Evolutionary conservation across 805 yeast genomes (phyloP), one percentile per base, ranked within the genome.

Genomic region (Clavispora santaluciae): DNA sequence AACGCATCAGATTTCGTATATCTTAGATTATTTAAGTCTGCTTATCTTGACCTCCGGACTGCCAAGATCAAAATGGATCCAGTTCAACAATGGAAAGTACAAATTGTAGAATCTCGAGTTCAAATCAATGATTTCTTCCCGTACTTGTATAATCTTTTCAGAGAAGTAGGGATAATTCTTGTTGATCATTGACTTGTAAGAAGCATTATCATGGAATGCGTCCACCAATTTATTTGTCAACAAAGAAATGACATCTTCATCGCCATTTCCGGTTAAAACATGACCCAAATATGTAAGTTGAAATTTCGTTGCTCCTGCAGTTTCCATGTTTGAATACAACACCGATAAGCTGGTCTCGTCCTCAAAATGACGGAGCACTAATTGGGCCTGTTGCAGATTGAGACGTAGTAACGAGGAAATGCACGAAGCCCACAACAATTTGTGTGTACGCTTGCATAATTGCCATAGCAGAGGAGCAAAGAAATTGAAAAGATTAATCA

Each of bases 61-160:
- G 11, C 59, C 60, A 18, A 59, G 36, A 41, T 60, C 65, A 28
- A 34, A 33, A 43, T 56, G 51, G 6, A 61, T 56, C 66, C 65
- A 61, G 49, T 60, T 50, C 7, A 60, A 38, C 11, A 58, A 39
- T 11, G 63, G 64, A 16, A 46, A 36, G 42, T 60, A 60, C 9
- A 59, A 38, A 13, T 45, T 39, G 44, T 57, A 59, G 10, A 57
- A 44, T 20, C 35, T 42, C 6, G 16, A 15, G 16, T 42, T 40
- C 7, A 45, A 21, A 2, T 22, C 29, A 13, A 33, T 11, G 6
- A 50, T 35, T 6, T 48, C 44, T 10, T 18, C 23, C 11, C 28
- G 13, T 18, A 36, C 25, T 9, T 16, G 22, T n/a, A 35, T 24
- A 9, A 21, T 25, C 15, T 13, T 22, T 4, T 13, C 12, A 6